Base-by-base conservation (phyloP, 768 basidiomycete genomes). In the Melanogaster broomeanus region DNA sequence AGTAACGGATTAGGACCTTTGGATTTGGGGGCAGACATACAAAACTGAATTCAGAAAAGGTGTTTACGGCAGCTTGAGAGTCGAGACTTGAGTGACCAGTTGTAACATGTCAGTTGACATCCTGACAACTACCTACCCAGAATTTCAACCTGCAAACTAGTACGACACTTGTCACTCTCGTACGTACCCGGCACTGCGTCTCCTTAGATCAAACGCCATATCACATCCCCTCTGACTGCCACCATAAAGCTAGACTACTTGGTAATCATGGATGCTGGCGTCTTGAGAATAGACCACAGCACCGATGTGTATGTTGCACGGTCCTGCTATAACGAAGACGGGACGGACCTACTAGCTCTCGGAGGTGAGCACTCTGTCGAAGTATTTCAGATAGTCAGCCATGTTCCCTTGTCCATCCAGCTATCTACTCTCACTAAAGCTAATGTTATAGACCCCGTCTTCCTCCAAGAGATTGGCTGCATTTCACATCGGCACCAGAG, bases 311-410 rank as follows among this genome's bases (percentile, higher is more conserved):
- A 80, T 63, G 78, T 79, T 60, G 72, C 92, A 37, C 78, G 82
- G 50, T 77, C 87, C 31, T 87, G 82, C 60, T 73, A 80, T 60
- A 74, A 78, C 59, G 78, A 85, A 52, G 85, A 88, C 55, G 88
- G 61, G 16, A 61, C 66, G 5, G 88, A 89, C 65, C 76, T 93
- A 18, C 61, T 93, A 35, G 90, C 90, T 38, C 64, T 91, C 34
- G 89, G 85, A 34, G 86, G 84, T 37, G 83, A 84, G 51, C 84
- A 88, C 62, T 82, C 85, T 3, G 82, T 91, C 24, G 79, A 90
- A 52, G 74, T 92, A 52, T 67, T 91, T 37, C 75, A 79, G 42
- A 74, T 89, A 44, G 86, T 86, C 67, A 66, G 81, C 72, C 45
- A 46, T 34, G n/a, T 52, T 41, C 28, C 42, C 52, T 43, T 34